Base-by-base conservation (phyloP, 768 basidiomycete genomes). In the Cyathus striatus region DNA sequence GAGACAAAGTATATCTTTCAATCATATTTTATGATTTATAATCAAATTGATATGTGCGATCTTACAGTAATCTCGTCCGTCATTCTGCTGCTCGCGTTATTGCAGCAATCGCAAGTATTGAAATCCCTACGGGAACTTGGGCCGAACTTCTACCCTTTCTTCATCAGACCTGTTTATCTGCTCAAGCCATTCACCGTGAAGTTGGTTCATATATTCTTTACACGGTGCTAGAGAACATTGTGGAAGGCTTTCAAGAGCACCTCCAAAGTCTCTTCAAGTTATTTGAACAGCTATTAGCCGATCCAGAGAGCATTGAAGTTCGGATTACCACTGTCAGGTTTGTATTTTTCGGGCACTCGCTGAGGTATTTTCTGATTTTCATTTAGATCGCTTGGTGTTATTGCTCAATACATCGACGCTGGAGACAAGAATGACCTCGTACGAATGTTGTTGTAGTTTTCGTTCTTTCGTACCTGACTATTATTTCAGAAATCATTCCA, bases 51-150 rank as follows among this genome's bases (percentile, higher is more conserved):
- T 45, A 53, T 49, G 42, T 43, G 38, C 45, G 51, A 49, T 42
- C 42, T 30, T 33, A 2, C 58, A 97, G 93, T 51, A 79, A 86
- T 44, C 81, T 93, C 48, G 93, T 96, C 41, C 89, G 93, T 44
- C 90, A 97, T 62, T 88, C 94, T 7, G 80, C 86, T 37, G 89
- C 95, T 18, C 90, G 96, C 37, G 87, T 95, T 44, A 79, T 98
- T 49, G 90, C 95, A 33, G 86, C 91, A 45, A 87, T 98, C 64
- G 95, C 94, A 16, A 77, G 81, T 42, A 78, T 92, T 58, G 96
- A 99, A 61, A 75, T 97, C 46, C 78, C 83, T 13, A 60, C 75
- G 42, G 79, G 81, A 51, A 74, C 78, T 49, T 98, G 96, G 96
- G 76, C 85, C 2, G 74, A 83, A 44, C 86, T 99, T 36, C 76